Evolutionary conservation across 805 yeast species (phyloP).

Genomic region (Pichia rugopelliculosa): DNA sequence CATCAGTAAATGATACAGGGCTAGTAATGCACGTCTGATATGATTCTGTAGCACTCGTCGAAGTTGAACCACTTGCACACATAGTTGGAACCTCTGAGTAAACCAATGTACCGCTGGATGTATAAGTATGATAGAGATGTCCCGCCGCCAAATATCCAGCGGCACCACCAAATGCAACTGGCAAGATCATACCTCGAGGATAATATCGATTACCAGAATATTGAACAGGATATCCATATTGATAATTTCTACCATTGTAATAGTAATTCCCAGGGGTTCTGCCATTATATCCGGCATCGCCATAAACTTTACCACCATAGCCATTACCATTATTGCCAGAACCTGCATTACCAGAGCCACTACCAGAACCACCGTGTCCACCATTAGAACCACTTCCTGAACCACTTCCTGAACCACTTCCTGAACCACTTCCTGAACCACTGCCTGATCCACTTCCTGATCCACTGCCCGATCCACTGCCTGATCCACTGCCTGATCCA

Average conservation of each 20-base stretch:
- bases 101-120: slow-evolving; percentile 5
- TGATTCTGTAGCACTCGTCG: neutral
- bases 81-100: slow-evolving; percentile 12
- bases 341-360: neutral
- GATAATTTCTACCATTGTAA: slow-evolving; percentile 3
- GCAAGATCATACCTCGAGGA: slow-evolving; percentile 12
- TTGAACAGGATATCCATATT: slow-evolving; percentile 6
- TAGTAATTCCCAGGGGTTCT: neutral
- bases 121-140: slow-evolving; percentile 12
- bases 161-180: slow-evolving; percentile 7
- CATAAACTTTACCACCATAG: no score
- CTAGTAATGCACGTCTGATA: neutral
- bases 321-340: neutral
- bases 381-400: neutral
- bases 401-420: neutral
- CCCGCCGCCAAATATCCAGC: slow-evolving; percentile 4
- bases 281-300: slow-evolving; percentile 2
- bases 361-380: neutral
- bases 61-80: slow-evolving; percentile 1
- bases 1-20: neutral
- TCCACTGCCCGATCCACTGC: no score
- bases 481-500: no score
- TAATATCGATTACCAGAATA: slow-evolving; percentile 6
- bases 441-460: neutral
- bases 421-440: neutral